Conservation (phyloP, 495 filamentous ascomycete species). For the Aspergillus ostianus region DNA sequence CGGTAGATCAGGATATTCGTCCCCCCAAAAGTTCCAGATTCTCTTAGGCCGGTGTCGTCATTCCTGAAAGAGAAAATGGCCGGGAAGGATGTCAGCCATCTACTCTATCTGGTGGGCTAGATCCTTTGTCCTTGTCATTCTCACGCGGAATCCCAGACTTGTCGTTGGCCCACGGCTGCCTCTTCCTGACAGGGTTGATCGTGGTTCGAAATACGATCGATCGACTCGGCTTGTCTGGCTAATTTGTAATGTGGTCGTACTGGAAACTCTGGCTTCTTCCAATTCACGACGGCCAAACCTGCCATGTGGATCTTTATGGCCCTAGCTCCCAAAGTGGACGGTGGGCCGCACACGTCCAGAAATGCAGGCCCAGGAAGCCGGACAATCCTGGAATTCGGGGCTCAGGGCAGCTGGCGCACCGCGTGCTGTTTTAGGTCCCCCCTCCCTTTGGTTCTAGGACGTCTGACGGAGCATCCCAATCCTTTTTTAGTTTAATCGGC, state of each 20-base stretch:
- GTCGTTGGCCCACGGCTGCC: neutral
- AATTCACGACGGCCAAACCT: neutral
- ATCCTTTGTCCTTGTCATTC: neutral
- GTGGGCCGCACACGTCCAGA: neutral
- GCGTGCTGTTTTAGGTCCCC: conserved; percentile 16
- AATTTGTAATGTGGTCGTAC: neutral
- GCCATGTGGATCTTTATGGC: conserved; percentile 14
- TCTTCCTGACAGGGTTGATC: conserved; percentile 4
- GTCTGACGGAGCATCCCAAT: neutral
- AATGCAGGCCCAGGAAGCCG: neutral
- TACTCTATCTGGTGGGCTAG: neutral
- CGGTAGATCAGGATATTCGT: conserved; percentile 26
- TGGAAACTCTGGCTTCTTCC: neutral
- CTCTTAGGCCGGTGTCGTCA: conserved; percentile 5
- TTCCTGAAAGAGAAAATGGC: conserved; percentile 6
- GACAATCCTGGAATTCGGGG: conserved; percentile 6
- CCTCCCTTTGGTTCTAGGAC: neutral
- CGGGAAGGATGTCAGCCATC: conserved; percentile 2
- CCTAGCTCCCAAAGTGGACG: conserved; percentile 10
- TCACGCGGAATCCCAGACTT: too few species aligned
- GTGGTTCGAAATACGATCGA: conserved; percentile 7
- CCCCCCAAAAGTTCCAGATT: conserved; percentile 21
- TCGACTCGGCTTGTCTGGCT: conserved; percentile 2
- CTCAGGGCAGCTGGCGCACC: conserved; percentile 16
- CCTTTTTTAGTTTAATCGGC: conserved; percentile 2